Conservation (phyloP, 2,329 filamentous ascomycete genomes). For the Stachybotrys echinatus region DNA sequence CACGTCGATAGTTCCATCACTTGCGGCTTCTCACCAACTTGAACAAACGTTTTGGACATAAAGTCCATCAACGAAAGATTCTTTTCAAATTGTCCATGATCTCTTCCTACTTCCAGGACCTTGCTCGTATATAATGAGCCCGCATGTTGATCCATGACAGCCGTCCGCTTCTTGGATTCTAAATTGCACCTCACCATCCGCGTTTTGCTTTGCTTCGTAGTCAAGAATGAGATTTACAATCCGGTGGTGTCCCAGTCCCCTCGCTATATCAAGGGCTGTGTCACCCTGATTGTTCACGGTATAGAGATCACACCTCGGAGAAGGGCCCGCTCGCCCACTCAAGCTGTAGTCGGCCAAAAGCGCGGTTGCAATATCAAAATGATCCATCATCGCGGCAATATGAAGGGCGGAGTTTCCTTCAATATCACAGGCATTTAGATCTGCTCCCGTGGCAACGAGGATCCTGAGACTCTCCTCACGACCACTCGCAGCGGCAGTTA, state of each 20-base stretch:
- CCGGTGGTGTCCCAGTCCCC: not conserved
- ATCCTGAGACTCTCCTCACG: not conserved
- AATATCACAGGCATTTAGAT: not conserved
- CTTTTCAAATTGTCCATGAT: too few species aligned
- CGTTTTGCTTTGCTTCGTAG: too few species aligned
- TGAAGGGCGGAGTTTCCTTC: not conserved
- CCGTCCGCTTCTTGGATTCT: too few species aligned
- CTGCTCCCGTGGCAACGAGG: not conserved
- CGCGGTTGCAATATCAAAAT: not conserved
- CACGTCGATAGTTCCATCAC: slow-evolving; percentile 21
- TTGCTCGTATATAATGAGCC: too few species aligned
- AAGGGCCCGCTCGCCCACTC: not conserved
- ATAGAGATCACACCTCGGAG: not conserved
- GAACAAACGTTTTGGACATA: too few species aligned
- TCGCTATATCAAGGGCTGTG: not conserved
- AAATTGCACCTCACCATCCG: too few species aligned
- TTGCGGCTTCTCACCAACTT: slow-evolving; percentile 33
- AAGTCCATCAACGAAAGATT: too few species aligned
- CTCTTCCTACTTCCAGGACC: too few species aligned
- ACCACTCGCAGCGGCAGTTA: not conserved
- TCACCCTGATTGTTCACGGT: not conserved
- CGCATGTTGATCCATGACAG: too few species aligned
- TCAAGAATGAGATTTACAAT: not conserved
- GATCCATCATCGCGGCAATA: not conserved
- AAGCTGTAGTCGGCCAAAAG: not conserved